Conservation (phyloP, 2,329 filamentous ascomycete genomes). For the Pyrenophora seminiperda region DNA sequence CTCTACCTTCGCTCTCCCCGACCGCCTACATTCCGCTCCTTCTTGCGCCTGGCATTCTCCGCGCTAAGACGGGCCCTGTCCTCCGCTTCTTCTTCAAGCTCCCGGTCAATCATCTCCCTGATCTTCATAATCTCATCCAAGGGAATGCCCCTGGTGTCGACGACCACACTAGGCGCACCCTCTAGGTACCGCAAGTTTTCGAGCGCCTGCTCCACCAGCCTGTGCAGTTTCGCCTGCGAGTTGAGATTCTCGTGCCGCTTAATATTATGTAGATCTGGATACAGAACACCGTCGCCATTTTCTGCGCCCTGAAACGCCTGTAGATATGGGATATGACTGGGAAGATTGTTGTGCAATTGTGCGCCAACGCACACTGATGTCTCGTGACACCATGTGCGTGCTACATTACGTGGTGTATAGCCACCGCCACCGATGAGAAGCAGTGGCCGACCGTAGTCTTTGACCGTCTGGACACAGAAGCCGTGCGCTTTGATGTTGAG, state of each 20-base stretch:
- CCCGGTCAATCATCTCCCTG: slow-evolving; percentile 70
- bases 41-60: slow-evolving; percentile 47
- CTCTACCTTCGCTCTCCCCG: slow-evolving; percentile 48
- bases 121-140: slow-evolving; percentile 64
- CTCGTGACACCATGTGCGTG: slow-evolving; percentile 95
- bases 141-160: slow-evolving; percentile 81
- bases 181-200: slow-evolving; percentile 88
- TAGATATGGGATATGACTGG: slow-evolving; percentile 80
- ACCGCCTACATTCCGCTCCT: slow-evolving; percentile 54
- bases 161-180: slow-evolving; percentile 73
- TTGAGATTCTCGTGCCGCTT: slow-evolving; percentile 76
- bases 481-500: slow-evolving; percentile 94
- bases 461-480: slow-evolving; percentile 87
- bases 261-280: slow-evolving; percentile 85
- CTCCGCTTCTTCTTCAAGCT: slow-evolving; percentile 67
- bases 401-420: slow-evolving; percentile 95
- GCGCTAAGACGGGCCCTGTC: slow-evolving; percentile 65
- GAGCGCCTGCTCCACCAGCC: slow-evolving; percentile 76
- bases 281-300: slow-evolving; percentile 70
- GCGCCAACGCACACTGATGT: slow-evolving; percentile 85
- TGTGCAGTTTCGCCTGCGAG: slow-evolving; percentile 72
- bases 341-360: slow-evolving; percentile 73
- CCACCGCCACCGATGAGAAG: slow-evolving; percentile 93
- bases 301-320: slow-evolving; percentile 82
- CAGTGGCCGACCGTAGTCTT: slow-evolving; percentile 77